Evolutionary conservation across 2,329 filamentous ascomycete genomes (phyloP), one percentile per base, ranked within the genome.

Genomic region (Alternaria sp.): DNA sequence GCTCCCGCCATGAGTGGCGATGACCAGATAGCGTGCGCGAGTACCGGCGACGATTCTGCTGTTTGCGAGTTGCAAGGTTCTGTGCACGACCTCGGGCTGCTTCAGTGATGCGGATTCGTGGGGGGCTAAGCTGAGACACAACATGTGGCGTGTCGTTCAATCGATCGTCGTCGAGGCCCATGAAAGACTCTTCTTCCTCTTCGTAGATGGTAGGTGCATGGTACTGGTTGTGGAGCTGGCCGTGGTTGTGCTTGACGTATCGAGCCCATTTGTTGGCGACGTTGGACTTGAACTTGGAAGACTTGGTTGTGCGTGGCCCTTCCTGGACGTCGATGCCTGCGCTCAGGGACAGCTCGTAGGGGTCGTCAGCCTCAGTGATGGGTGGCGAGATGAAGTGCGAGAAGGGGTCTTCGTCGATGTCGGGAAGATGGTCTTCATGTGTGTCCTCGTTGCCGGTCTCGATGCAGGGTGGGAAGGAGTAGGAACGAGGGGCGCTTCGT

Each of bases 351-450:
- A 77, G 69, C 51, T 77, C 73, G 49, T 75, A 77, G 7, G 77
- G 76, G 46, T 78, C 75, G 36, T 79, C 78, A 21, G 79, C 78
- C 39, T 80, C 78, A n/a, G 65, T 66, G 51, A 80, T 68, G 2
- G 78, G 78, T 10, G 73, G 78, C 7, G 73, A 76, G 21, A 80
- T 70, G 70, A 80, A 80, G 69, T 80, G 78, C 31, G 77, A 73
- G 58, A 79, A 79, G 6, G 78, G 78, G 40, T 80, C 76, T 40
- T 80, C 77, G 56, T 80, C 78, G 55, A 80, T 80, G 55, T 79
- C 75, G 13, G 74, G 75, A 2, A 79, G 75, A 10, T 69, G 59
- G 11, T 48, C 31, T 8, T 65, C 52, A 2, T 56, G 31, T 6
- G 66, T 28, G 44, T 61, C 66, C 48, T 68, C 64, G 34, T 72